Conservation (phyloP, 1,284 basidiomycete genomes). For the Boletellus deceptivus region DNA sequence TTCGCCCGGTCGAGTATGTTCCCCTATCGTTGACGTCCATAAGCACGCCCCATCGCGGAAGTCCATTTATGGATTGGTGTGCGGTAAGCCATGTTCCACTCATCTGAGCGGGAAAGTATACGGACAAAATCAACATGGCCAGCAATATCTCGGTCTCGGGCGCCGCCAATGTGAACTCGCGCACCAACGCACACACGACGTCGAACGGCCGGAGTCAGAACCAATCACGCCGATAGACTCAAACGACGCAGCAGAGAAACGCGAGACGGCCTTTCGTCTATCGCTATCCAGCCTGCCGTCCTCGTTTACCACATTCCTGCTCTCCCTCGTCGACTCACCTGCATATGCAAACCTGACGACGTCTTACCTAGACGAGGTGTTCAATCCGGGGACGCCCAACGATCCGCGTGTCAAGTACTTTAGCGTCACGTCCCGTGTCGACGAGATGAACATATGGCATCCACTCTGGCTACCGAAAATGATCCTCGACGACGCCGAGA, state of each 20-base stretch:
- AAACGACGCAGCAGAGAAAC: slow-evolving; percentile 29
- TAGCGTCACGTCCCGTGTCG: slow-evolving; percentile 80
- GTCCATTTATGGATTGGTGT: slow-evolving; percentile 99
- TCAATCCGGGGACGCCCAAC: slow-evolving; percentile 92
- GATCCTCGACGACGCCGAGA: slow-evolving; percentile 82
- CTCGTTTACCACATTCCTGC: slow-evolving; percentile 82
- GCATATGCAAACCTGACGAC: slow-evolving; percentile 96
- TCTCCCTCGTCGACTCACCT: slow-evolving; percentile 94
- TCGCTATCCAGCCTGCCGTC: slow-evolving; percentile 65
- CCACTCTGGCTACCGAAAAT: slow-evolving; percentile 97
- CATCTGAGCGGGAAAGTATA: slow-evolving; percentile 5
- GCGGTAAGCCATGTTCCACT: slow-evolving; percentile 47
- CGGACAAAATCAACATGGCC: slow-evolving; percentile 17
- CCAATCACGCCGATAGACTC: slow-evolving; percentile 10
- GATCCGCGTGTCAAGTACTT: slow-evolving; percentile 87
- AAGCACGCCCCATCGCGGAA: slow-evolving; percentile 93
- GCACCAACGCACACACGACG: slow-evolving; percentile 1
- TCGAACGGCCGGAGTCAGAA: slow-evolving; percentile 14
- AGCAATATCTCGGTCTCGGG: slow-evolving; percentile 88
- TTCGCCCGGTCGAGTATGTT: slow-evolving; percentile 80
- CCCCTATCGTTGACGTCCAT: slow-evolving; percentile 90
- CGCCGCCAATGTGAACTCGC: slow-evolving; percentile 44
- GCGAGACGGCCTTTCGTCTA: slow-evolving; percentile 34
- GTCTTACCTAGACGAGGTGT: slow-evolving; percentile 77
- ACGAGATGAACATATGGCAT: slow-evolving; percentile 80